Percentiles rank a stretch among this genome's conserved stretches.
Conservation (phyloP, 306 rosid species). For the Sesbania bispinosa region DNA sequence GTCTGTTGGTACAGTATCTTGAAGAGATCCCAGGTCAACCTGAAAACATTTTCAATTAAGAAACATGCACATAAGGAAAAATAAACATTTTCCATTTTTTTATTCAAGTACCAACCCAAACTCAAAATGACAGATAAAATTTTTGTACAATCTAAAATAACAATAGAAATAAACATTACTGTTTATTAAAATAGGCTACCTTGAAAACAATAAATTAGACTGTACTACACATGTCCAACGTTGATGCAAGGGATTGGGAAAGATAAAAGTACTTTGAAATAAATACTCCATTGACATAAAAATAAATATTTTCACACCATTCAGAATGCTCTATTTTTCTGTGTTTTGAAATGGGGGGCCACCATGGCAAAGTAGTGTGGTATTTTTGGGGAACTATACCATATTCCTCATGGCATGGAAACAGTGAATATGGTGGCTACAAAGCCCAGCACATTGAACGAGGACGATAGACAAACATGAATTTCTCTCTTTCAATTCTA, state of each 20-base stretch:
- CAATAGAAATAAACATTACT: neutral
- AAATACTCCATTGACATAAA: neutral
- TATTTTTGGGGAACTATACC: neutral
- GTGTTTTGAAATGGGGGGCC: neutral
- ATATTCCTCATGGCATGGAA: neutral
- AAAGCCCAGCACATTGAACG: neutral
- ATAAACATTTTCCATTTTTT: too few species aligned
- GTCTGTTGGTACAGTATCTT: constrained; percentile 99
- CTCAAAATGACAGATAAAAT: neutral
- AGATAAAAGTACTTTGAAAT: neutral
- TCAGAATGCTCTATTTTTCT: neutral
- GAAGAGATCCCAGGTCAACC: constrained; percentile 89
- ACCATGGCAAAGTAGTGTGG: neutral
- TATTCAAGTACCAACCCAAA: too few species aligned
- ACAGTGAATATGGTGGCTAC: neutral
- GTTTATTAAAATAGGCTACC: neutral
- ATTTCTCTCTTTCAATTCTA: neutral
- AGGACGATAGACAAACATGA: neutral
- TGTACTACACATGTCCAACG: neutral
- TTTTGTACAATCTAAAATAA: neutral
- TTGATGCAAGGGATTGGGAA: neutral
- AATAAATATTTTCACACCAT: neutral
- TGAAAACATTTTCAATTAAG: constrained; percentile 32
- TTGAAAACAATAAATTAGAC: neutral
- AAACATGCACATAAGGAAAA: too few species aligned